Evolutionary conservation across 2,329 filamentous ascomycete species (phyloP), one percentile per base, ranked within the genome.

Genomic region (Myriosclerotinia duriaeana): DNA sequence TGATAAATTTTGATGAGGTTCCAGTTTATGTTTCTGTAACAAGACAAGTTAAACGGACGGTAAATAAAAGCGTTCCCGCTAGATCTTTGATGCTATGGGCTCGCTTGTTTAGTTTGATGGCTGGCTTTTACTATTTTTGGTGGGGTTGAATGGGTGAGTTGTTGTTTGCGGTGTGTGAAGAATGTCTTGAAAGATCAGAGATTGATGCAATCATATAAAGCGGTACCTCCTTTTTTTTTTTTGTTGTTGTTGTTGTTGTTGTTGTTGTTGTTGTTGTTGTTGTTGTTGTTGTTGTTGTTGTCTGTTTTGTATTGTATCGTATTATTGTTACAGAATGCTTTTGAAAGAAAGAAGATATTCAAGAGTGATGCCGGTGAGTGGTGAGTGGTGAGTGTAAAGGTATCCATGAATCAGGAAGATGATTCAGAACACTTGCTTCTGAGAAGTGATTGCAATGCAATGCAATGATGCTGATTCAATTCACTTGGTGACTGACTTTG

Each of bases 151-250:
- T 30, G 26, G 53, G 36, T 64, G 62, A 64, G 62, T 64, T 64
- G 62, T 64, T 64, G 62, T 56, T 64, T 64, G 62, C 62, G 62
- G 62, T 64, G 62, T 58, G 61, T 26, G 20, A 48, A 36, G 17
- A 22, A 55, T 40, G 53, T 59, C 20, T 26, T 52, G 59, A 59
- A 20, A 40, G 22, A 26, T 26, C 26, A 26, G 26, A 26, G 17
- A 55, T 55, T n/a, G 52, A 11, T 64, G 53, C 30, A 64, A 64
- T 64, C 30, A 46, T 50, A 50, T 56, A 55, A 55, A 64, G 61
- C 53, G 36, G 44, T 30, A 40, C 44, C 59, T 30, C 26, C 36
- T 61, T 40, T 62, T 26, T 1, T 7, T 61, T 5, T 55, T n/a
- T 22, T 20, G 26, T 26, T 26, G 26, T 26, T 55, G 38, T 22